phyloP scores from a whole-genome alignment of 2,329 filamentous ascomycete genomes.

The Talaromyces sp. region DNA sequence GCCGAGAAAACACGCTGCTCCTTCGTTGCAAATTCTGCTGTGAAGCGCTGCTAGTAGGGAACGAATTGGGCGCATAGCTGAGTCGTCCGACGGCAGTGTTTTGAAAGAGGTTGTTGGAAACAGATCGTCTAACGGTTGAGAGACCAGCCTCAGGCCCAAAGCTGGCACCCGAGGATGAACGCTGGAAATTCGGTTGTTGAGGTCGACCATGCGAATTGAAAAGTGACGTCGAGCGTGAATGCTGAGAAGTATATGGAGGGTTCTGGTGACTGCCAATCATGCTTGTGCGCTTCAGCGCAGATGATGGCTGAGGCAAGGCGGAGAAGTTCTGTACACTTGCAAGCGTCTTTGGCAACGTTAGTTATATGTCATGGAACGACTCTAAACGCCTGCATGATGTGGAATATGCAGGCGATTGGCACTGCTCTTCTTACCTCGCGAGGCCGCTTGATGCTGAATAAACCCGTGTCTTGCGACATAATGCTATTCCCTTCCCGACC shows the following conservation, averaged over 20 bases:
- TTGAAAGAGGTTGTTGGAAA: conserved; percentile 65
- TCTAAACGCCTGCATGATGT: neutral
- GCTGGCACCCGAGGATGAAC: conserved; percentile 69
- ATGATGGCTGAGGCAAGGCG: conserved; percentile 83
- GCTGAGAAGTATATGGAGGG: conserved; percentile 65
- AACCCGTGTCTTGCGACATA: conserved; percentile 84
- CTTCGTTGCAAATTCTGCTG: conserved; percentile 58
- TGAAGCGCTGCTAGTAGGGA: conserved; percentile 54
- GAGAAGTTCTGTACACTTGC: conserved; percentile 80
- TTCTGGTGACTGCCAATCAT: conserved; percentile 68
- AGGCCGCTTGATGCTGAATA: conserved; percentile 88
- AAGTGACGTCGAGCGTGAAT: conserved; percentile 80
- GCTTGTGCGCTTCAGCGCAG: conserved; percentile 89
- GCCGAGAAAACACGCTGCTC: conserved; percentile 81
- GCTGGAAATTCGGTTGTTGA: conserved; percentile 81
- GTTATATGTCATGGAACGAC: conserved; percentile 16
- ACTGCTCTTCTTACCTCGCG: conserved; percentile 68
- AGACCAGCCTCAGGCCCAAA: conserved; percentile 78
- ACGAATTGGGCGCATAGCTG: conserved; percentile 63
- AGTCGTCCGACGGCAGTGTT: conserved; percentile 64
- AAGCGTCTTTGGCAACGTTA: conserved; percentile 61
- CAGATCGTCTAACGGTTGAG: conserved; percentile 78
- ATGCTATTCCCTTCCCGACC: conserved; percentile 31
- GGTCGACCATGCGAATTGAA: conserved; percentile 82
- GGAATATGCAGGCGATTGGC: conserved; percentile 8